Percentiles rank a stretch among this genome's conserved stretches.
phyloP scores from a whole-genome alignment of 495 filamentous ascomycete species.

The Hypoxylon intermedium region DNA sequence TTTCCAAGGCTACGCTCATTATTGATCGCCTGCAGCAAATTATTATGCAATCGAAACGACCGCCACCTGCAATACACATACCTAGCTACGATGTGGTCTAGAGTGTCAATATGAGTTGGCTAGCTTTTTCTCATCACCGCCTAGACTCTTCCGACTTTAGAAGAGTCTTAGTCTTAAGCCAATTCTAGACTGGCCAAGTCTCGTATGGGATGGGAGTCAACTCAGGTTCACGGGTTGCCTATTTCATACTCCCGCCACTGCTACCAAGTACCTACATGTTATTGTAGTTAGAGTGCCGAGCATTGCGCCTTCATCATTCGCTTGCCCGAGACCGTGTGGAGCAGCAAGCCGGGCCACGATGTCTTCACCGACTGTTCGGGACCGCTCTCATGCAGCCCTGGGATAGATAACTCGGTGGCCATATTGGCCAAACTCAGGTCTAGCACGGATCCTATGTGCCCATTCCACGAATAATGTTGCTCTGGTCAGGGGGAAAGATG shows the following conservation, averaged over 20 bases:
- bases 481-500: slow-evolving; percentile 22
- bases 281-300: slow-evolving; percentile 10
- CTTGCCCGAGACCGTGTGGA: not conserved
- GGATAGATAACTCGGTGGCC: slow-evolving; percentile 21
- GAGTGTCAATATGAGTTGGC: not conserved
- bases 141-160: not conserved
- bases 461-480: slow-evolving; percentile 5
- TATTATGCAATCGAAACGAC: not conserved
- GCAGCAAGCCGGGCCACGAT: slow-evolving; percentile 10
- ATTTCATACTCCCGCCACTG: not conserved
- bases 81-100: not conserved
- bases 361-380: slow-evolving; percentile 34
- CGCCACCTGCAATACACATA: not conserved
- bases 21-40: slow-evolving; percentile 3
- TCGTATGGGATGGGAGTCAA: slow-evolving; percentile 17
- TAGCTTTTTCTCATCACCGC: not conserved
- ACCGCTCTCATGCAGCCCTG: slow-evolving; percentile 30
- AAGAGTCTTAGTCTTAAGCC: slow-evolving; percentile 1
- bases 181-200: not conserved
- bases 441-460: not conserved
- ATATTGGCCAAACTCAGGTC: slow-evolving; percentile 4
- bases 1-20: not conserved
- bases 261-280: not conserved
- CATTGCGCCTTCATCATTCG: not conserved
- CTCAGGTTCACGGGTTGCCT: not conserved